Percentiles rank a stretch among this genome's conserved stretches.
Conservation (phyloP, 331 rosid genomes). For the Acacia concinna region DNA sequence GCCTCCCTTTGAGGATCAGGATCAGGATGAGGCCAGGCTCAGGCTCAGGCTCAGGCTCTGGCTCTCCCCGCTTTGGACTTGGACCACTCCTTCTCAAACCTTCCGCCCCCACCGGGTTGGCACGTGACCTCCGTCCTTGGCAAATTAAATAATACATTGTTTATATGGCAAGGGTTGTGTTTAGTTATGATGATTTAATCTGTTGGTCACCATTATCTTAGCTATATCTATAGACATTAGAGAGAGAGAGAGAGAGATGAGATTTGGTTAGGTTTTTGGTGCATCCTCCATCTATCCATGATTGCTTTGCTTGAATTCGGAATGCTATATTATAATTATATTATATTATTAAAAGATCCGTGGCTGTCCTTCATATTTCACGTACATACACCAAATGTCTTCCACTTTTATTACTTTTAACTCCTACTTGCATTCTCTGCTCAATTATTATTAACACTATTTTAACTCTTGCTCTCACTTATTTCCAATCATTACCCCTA, state of each 20-base stretch:
- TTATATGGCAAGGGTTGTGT: neutral
- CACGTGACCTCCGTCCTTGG: too few relatives aligned
- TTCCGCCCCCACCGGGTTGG: neutral
- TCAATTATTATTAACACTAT: neutral
- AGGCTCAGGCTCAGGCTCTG: neutral
- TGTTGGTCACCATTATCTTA: neutral
- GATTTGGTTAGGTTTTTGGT: neutral
- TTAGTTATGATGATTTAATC: neutral
- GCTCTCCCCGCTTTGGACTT: neutral
- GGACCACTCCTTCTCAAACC: slow-evolving; percentile 27
- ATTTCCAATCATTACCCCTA: neutral
- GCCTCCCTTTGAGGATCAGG: neutral
- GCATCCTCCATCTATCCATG: neutral
- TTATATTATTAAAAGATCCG: too few relatives aligned
- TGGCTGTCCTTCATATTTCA: neutral
- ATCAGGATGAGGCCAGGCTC: too few relatives aligned
- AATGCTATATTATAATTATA: neutral
- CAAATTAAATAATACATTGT: too few relatives aligned
- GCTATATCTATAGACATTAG: neutral
- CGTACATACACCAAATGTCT: neutral
- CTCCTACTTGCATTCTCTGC: neutral
- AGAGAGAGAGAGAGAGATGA: neutral
- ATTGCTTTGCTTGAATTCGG: neutral
- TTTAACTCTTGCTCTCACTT: neutral
- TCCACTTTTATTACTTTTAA: neutral